Percentiles rank a stretch among this genome's conserved stretches.
Conservation (phyloP, 2,329 filamentous ascomycete genomes). For the Lanzia echinophila region DNA sequence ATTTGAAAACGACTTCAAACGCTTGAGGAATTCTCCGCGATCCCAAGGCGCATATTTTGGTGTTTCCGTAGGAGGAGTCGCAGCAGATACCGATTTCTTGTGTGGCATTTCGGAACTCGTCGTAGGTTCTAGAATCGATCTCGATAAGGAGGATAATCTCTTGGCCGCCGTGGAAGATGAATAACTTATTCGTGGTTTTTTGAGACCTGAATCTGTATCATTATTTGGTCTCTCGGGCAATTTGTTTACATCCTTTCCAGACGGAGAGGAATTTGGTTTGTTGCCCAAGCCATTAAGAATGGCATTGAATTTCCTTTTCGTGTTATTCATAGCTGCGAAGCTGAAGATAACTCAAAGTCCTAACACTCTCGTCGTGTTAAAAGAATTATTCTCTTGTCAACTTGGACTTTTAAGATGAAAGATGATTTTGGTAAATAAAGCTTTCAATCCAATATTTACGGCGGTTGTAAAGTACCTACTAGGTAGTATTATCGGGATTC, state of each 20-base stretch:
- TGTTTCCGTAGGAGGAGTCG: conserved; percentile 23
- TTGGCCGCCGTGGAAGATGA: conserved; percentile 10
- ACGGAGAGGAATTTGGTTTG: conserved; percentile 37
- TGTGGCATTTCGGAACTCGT: conserved; percentile 14
- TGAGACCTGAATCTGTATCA: conserved; percentile 19
- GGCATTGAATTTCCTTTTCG: conserved; percentile 78
- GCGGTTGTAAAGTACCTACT: neutral
- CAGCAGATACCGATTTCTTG: conserved; percentile 22
- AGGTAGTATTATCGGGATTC: neutral
- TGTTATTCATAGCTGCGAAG: conserved; percentile 54
- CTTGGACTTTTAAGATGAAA: neutral
- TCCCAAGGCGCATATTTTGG: conserved; percentile 83
- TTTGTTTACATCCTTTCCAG: conserved; percentile 32
- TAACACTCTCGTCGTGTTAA: neutral
- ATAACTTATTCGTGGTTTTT: conserved; percentile 27
- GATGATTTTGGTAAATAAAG: neutral
- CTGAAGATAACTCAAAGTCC: neutral
- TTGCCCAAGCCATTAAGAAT: conserved; percentile 61
- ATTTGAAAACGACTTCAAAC: conserved; percentile 83
- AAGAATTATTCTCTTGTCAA: neutral
- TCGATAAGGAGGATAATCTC: conserved; percentile 6
- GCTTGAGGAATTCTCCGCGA: conserved; percentile 70
- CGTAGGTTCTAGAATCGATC: conserved; percentile 5
- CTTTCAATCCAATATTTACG: neutral
- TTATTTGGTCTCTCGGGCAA: conserved; percentile 30